Evolutionary conservation across 73 alveolate species (phyloP).

Genomic region (Urostyla sp.): DNA sequence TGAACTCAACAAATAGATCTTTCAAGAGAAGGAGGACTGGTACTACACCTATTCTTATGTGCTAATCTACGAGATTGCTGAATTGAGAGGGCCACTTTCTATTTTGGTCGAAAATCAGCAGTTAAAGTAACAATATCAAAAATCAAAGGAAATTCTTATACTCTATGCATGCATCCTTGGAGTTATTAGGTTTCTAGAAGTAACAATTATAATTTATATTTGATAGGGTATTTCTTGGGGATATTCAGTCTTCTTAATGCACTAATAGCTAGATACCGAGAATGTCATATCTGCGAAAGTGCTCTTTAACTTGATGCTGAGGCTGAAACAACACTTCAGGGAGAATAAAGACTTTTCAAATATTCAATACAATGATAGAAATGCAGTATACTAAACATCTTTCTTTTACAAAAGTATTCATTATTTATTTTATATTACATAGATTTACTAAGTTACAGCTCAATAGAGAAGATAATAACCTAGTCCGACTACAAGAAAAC

Average conservation of each 20-base stretch:
- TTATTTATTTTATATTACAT: neutral
- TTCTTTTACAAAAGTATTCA: slow-evolving; percentile 18
- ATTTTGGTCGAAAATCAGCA: slow-evolving; percentile 20
- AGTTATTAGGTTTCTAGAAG: slow-evolving; percentile 58
- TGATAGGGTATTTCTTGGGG: slow-evolving; percentile 72
- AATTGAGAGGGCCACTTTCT: slow-evolving; percentile 20
- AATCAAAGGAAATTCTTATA: neutral
- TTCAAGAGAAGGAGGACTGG: slow-evolving; percentile 60
- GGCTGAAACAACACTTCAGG: slow-evolving; percentile 53
- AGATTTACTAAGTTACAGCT: slow-evolving; percentile 44
- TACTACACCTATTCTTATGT: slow-evolving; percentile 62
- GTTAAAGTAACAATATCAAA: slow-evolving; percentile 43
- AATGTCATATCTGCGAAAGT: slow-evolving; percentile 56
- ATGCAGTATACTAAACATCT: slow-evolving; percentile 14
- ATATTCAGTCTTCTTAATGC: slow-evolving; percentile 60
- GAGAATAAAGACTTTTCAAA: slow-evolving; percentile 21
- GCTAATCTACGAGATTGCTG: slow-evolving; percentile 50
- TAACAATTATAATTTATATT: neutral
- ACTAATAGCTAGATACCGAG: slow-evolving; percentile 63
- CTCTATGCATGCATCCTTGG: slow-evolving; percentile 57
- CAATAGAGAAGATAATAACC: slow-evolving; percentile 24
- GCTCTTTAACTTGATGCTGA: slow-evolving; percentile 62
- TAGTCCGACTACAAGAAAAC: slow-evolving; percentile 1
- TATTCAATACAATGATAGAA: slow-evolving; percentile 32
- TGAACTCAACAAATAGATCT: slow-evolving; percentile 29